Conservation (phyloP, 495 filamentous ascomycete genomes). For the Letharia lupina region DNA sequence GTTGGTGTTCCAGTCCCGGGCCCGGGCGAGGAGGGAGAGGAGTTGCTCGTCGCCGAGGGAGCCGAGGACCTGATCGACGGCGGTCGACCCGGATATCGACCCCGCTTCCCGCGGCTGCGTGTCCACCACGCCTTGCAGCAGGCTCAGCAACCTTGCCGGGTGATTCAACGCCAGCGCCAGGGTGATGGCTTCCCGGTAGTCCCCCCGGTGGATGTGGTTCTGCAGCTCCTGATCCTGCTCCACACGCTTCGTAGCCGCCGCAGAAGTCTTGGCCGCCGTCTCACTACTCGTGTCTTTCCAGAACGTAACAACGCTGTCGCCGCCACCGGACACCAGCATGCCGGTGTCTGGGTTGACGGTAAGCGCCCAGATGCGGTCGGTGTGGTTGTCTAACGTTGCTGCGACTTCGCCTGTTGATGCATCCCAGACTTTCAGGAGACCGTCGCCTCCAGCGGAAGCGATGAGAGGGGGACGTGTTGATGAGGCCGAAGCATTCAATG, state of each 20-base stretch:
- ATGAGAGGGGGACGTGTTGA: constrained; percentile 48
- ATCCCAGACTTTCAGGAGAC: constrained; percentile 96
- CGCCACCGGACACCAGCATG: constrained; percentile 74
- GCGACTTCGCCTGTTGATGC: constrained; percentile 68
- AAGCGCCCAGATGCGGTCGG: constrained; percentile 85
- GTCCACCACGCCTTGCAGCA: constrained; percentile 74
- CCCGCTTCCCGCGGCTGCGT: constrained; percentile 49
- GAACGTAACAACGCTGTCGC: constrained; percentile 83
- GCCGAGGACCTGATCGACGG: constrained; percentile 77
- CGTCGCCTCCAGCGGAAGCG: constrained; percentile 85
- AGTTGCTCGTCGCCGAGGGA: constrained; percentile 76
- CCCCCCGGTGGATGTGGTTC: constrained; percentile 78
- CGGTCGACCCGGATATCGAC: constrained; percentile 61
- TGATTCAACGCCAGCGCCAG: constrained; percentile 90
- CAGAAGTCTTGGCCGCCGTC: constrained; percentile 60
- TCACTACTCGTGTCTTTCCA: constrained; percentile 88
- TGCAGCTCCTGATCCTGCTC: constrained; percentile 89
- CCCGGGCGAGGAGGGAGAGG: constrained; percentile 62
- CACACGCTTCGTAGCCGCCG: constrained; percentile 65
- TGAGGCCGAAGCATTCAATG: constrained; percentile 25
- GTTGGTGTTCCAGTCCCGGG: constrained; percentile 96
- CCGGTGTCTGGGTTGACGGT: constrained; percentile 57
- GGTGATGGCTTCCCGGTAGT: constrained; percentile 86
- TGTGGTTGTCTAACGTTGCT: constrained; percentile 89
- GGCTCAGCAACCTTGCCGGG: constrained; percentile 68